These are phyloP conservation scores for Quercus cerris DNA, from an alignment of 306 rosid genomes.

Conservation along the genomic window DNA sequence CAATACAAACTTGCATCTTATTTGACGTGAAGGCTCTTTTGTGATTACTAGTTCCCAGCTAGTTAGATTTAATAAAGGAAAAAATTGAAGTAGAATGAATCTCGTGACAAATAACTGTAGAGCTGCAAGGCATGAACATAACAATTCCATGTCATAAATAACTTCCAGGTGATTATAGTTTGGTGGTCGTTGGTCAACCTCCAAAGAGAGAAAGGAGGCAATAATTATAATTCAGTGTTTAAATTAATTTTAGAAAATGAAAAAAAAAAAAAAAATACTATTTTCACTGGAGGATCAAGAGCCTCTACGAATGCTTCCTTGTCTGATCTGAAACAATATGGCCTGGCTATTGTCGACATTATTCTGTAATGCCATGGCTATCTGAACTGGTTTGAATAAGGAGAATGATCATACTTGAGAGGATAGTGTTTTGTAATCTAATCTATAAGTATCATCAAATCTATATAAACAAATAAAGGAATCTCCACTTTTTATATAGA, in stretches of 20 bases:
- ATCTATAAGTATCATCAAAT: not conserved
- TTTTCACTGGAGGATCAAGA: not conserved
- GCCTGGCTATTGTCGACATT: not conserved
- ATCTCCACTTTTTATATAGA: not conserved
- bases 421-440: not conserved
- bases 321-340: not conserved
- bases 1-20: not conserved
- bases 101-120: not conserved
- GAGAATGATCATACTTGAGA: not conserved
- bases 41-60: not conserved
- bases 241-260: not conserved
- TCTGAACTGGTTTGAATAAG: not conserved
- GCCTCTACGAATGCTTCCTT: not conserved
- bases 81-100: not conserved
- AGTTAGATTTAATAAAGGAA: not conserved
- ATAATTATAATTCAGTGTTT: not conserved
- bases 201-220: not conserved
- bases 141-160: not conserved
- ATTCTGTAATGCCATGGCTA: not conserved
- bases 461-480: not conserved
- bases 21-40: not conserved
- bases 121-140: not conserved
- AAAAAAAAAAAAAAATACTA: not conserved
- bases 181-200: not conserved
- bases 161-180: not conserved